Evolutionary conservation across 495 filamentous ascomycete species (phyloP).

Genomic region (Penicillium ucsense): DNA sequence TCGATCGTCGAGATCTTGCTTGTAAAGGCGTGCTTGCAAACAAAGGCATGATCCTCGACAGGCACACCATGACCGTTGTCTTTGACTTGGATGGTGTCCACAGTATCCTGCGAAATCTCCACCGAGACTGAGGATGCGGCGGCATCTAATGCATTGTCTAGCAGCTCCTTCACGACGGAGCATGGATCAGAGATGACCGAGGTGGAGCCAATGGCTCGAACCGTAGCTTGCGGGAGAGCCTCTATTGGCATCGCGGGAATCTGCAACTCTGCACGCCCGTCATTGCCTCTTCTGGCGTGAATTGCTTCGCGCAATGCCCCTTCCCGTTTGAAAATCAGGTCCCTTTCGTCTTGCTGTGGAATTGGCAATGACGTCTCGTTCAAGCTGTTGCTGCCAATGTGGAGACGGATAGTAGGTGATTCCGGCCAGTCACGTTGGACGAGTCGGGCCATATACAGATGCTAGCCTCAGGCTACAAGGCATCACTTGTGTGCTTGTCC

Average conservation of each 20-base stretch:
- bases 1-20: conserved; percentile 73
- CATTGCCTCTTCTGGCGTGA: conserved; percentile 1
- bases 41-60: conserved; percentile 53
- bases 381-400: neutral
- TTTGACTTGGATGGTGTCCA: conserved; percentile 78
- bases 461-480: too few species aligned
- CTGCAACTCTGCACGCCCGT: neutral
- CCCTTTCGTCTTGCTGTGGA: neutral
- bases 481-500: too few species aligned
- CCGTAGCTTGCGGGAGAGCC: conserved; percentile 54
- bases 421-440: too few species aligned
- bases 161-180: conserved; percentile 76
- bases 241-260: conserved; percentile 48
- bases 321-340: neutral
- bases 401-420: neutral
- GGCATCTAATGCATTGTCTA: conserved; percentile 89
- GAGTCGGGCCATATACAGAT: too few species aligned
- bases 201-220: conserved; percentile 60
- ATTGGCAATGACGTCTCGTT: neutral
- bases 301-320: neutral
- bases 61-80: conserved; percentile 85
- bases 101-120: conserved; percentile 61
- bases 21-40: conserved; percentile 66
- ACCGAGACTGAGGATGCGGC: conserved; percentile 63
- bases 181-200: conserved; percentile 63